Base-by-base conservation (phyloP, 495 filamentous ascomycete species). In the Penicillium lividum region DNA sequence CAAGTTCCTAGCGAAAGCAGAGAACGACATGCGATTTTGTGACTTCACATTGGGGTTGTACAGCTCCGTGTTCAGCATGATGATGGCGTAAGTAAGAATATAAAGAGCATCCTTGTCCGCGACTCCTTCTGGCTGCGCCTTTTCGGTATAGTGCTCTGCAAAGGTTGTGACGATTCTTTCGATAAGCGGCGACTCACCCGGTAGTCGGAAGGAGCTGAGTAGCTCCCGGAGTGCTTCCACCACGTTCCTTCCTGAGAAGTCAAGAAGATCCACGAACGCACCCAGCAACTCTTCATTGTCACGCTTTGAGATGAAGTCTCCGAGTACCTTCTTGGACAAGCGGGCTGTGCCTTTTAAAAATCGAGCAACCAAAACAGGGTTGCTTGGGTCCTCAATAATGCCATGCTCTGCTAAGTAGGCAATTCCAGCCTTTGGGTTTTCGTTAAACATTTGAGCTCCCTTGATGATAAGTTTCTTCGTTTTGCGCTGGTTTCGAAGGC, bases 21-120 rank as follows among this genome's bases (percentile, higher is more conserved):
- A 70, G 55, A 82, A 82, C 4, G 83, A 84, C 94, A 98, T 98
- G 34, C 93, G 90, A 61, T 84, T 86, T 62, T 84, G 74, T 7
- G 77, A 70, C 72, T 96, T 97, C 47, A 97, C 70, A 61, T 96
- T 98, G 3, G 92, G 91, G 67, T 94, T 98, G 68, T 98, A 93
- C 60, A 92, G 88, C 61, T 98, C 94, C 4, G 94, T 94, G 63
- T 96, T 96, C 57, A 96, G 77, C 86, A 96, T 90, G 71, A 99
- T 96, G 63, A 97, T 96, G 16, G 91, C 94, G 69, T 98, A 99
- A 0, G 90, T 93, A 45, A 99, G 79, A 38, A 98, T 81, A 66
- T 88, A 97, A 27, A 93, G 82, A n/a, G 91, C 86, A 71, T 98
- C 95, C 59, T 92, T 89, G 67, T 94, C 86, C 3, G 86, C 88